Conservation (phyloP, 2,329 filamentous ascomycete genomes). For the Allantophomopsis lycopodina region DNA sequence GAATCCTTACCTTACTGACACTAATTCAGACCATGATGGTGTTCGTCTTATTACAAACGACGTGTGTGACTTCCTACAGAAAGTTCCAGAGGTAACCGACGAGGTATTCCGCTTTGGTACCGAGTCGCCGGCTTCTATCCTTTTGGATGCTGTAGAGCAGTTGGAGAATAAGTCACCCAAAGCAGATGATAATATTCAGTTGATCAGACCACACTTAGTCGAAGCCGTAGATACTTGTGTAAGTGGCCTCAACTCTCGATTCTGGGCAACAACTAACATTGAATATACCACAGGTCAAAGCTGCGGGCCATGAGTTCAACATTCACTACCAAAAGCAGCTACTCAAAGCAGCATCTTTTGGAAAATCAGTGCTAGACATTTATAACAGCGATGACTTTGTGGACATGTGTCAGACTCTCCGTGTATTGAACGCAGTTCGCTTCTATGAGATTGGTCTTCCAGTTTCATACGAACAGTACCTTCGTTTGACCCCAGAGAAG, state of each 20-base stretch:
- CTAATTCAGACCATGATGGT: conserved; percentile 54
- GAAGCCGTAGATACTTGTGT: conserved; percentile 87
- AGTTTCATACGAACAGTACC: conserved; percentile 85
- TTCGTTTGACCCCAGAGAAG: conserved; percentile 77
- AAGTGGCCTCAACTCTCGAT: conserved; percentile 2
- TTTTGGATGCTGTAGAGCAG: conserved; percentile 84
- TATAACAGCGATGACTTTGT: conserved; percentile 99
- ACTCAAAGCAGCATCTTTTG: conserved; percentile 92
- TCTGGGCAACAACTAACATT: not conserved
- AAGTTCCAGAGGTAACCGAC: conserved; percentile 73
- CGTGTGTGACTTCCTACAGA: conserved; percentile 94
- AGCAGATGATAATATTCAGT: conserved; percentile 92
- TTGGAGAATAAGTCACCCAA: conserved; percentile 90
- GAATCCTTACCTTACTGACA: conserved; percentile 8
- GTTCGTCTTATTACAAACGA: conserved; percentile 82
- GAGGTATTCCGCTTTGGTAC: conserved; percentile 84
- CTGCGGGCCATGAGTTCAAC: conserved; percentile 84
- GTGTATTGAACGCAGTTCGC: conserved; percentile 83
- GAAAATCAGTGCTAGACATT: conserved; percentile 91
- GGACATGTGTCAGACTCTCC: conserved; percentile 89
- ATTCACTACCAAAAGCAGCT: conserved; percentile 89
- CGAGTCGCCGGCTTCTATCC: conserved; percentile 78
- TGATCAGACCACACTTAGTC: conserved; percentile 75
- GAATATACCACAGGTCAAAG: conserved; percentile 41
- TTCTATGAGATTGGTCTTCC: conserved; percentile 87